Evolutionary conservation across 2,329 filamentous ascomycete species (phyloP).

Genomic region (Ophiosphaerella korrae): DNA sequence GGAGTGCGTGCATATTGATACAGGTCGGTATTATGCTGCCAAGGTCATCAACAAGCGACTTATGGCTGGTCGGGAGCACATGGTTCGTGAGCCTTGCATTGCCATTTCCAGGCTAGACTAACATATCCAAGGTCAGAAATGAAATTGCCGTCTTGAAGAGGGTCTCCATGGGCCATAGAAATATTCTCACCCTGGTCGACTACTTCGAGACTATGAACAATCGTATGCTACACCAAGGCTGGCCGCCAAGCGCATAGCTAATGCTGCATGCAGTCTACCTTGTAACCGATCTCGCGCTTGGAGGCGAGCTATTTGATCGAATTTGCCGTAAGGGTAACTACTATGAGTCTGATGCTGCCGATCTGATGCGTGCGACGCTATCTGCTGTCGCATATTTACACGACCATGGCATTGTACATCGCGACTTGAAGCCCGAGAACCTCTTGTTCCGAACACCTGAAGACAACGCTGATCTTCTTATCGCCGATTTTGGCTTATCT

Average conservation of each 20-base stretch:
- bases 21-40: conserved; percentile 94
- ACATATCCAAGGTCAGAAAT: conserved; percentile 76
- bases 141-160: conserved; percentile 97
- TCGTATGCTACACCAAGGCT: conserved; percentile 53
- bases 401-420: conserved; percentile 97
- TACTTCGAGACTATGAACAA: conserved; percentile 99
- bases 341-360: conserved; percentile 95
- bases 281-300: conserved; percentile 93
- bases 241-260: conserved; percentile 5
- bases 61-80: conserved; percentile 97
- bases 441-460: conserved; percentile 95
- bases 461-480: conserved; percentile 94
- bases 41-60: conserved; percentile 99
- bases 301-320: conserved; percentile 95
- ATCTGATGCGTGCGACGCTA: conserved; percentile 90
- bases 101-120: conserved; percentile 7
- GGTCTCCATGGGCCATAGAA: conserved; percentile 99
- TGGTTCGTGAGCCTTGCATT: conserved; percentile 65
- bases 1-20: conserved; percentile 98
- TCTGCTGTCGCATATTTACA: conserved; percentile 98
- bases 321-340: conserved; percentile 99
- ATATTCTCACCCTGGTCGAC: conserved; percentile 95
- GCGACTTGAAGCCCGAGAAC: conserved; percentile 97
- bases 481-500: conserved; percentile 94
- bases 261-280: conserved; percentile 71